Conservation (phyloP, 768 basidiomycete genomes). For the Rhodosporidiobolus sp. region DNA sequence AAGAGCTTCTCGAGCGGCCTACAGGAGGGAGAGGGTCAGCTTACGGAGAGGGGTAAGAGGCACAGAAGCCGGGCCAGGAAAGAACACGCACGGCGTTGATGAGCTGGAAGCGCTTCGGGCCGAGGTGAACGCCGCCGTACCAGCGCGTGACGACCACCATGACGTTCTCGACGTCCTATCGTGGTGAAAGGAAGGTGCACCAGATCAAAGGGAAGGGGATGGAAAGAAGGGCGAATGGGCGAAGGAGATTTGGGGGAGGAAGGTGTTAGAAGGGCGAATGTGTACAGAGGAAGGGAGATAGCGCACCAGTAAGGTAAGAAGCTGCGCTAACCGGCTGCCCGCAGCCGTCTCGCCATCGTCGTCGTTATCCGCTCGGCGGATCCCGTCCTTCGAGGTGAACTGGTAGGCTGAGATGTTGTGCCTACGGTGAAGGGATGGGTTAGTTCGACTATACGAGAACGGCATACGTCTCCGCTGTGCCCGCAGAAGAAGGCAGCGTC, state of each 20-base stretch:
- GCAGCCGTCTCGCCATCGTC: constrained; percentile 94
- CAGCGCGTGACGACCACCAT: constrained; percentile 89
- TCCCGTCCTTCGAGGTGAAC: constrained; percentile 9
- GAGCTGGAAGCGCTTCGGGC: constrained; percentile 56
- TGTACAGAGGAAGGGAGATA: not conserved
- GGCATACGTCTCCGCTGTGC: no score
- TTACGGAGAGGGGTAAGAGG: not conserved
- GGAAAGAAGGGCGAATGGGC: not conserved
- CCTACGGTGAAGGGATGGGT: no score
- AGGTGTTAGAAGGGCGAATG: no score
- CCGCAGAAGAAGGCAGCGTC: not conserved
- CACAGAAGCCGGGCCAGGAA: no score
- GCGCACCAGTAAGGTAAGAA: constrained; percentile 78
- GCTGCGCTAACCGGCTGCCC: constrained; percentile 81
- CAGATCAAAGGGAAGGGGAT: not conserved
- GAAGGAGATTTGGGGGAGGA: no score
- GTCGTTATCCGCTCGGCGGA: constrained; percentile 67
- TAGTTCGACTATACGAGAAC: no score
- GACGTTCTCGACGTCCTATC: constrained; percentile 56
- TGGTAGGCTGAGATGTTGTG: constrained; percentile 50
- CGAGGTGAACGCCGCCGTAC: constrained; percentile 87
- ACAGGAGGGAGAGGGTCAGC: no score
- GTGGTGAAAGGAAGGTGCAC: no score
- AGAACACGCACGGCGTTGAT: constrained; percentile 62
- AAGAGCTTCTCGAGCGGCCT: not conserved